phyloP scores from a whole-genome alignment of 371 early-diverging fungal genomes.

The Mortierella sp. region DNA sequence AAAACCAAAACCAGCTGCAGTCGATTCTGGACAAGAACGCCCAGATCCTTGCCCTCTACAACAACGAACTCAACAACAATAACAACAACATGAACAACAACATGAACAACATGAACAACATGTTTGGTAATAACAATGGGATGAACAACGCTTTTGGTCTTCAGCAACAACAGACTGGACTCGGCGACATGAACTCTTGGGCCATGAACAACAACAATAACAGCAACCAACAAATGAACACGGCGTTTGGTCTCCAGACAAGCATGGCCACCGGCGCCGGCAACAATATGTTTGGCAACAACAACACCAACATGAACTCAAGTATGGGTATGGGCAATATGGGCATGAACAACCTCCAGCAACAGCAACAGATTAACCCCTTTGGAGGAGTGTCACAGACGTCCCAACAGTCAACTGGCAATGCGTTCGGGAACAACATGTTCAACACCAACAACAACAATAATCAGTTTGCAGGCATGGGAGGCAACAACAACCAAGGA shows the following conservation, averaged over 20 bases:
- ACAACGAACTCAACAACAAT: conserved; percentile 24
- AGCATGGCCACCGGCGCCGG: conserved; percentile 37
- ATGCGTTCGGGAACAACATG: conserved; percentile 15
- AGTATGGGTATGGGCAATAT: conserved; percentile 16
- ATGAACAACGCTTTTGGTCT: conserved; percentile 39
- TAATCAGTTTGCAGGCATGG: conserved; percentile 6
- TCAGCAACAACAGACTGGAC: conserved; percentile 40
- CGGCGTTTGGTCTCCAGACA: conserved; percentile 40
- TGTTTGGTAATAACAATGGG: conserved; percentile 26
- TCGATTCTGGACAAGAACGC: conserved; percentile 53
- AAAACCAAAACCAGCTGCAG: conserved; percentile 51
- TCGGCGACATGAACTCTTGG: conserved; percentile 42
- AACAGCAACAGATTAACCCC: conserved; percentile 23
- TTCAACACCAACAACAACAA: conserved; percentile 19
- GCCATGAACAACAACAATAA: conserved; percentile 22
- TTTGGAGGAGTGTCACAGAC: conserved; percentile 19
- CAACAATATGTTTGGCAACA: conserved; percentile 37
- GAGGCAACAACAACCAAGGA: conserved; percentile 1
- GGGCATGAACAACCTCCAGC: conserved; percentile 18
- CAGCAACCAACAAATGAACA: conserved; percentile 28
- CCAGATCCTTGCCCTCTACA: conserved; percentile 41
- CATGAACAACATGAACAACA: conserved; percentile 22
- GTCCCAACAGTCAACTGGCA: conserved; percentile 13
- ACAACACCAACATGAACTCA: conserved; percentile 2
- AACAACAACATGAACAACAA: conserved; percentile 33